Evolutionary conservation across 108 stramenopile genomes (phyloP), one percentile per base, ranked within the genome.

Genomic region (Cafeteria roenbergensis): DNA sequence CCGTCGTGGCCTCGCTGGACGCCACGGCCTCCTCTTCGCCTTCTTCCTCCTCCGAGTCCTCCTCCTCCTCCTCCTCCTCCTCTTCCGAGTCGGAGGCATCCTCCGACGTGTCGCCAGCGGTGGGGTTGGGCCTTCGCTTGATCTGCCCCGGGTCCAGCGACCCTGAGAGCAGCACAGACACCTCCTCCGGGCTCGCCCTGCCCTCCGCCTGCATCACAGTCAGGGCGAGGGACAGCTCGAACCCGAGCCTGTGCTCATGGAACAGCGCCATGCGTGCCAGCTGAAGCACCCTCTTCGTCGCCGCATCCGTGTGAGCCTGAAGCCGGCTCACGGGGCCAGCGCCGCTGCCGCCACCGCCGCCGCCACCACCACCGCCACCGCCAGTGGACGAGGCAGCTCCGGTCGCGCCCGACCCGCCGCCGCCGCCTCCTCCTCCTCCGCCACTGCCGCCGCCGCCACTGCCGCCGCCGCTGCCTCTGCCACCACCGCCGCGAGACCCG

Each of bases 11-110:
- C 30, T 53, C 29, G 27, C 78, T 80, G 63, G 74, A 77, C 53
- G 77, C 76, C 50, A 72, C 64, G 17, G 77, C 78, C 33, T 80
- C 79, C 26, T 73, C 78, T 24, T 34, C 56, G 69, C 79, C 75
- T 69, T 73, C 78, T n/a, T 56, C 37, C 72, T 66, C 53, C 75
- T 75, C 77, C 0, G 63, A 55, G 14, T 57, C 63, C 37, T 77
- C 78, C n/a, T 70, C 53, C 14, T 63, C 55, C 0, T 54, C 51
- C 29, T 79, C 22, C 21, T 78, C 76, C 58, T 78, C 25, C 54
- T 51, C 4, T 76, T 67, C 32, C 29, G 65, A 60, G 65, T 73
- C 50, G n/a, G 74, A 60, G 30, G 72, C 32, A 54, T 78, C 38
- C 80, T 78, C 72, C 6, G 72, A 28, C 31, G 71, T 34, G 29